Percentiles rank a stretch among this genome's conserved stretches.
These are phyloP conservation scores for Posidonia australis DNA, from an alignment of 106 monocot genomes.

Conservation along the genomic window DNA sequence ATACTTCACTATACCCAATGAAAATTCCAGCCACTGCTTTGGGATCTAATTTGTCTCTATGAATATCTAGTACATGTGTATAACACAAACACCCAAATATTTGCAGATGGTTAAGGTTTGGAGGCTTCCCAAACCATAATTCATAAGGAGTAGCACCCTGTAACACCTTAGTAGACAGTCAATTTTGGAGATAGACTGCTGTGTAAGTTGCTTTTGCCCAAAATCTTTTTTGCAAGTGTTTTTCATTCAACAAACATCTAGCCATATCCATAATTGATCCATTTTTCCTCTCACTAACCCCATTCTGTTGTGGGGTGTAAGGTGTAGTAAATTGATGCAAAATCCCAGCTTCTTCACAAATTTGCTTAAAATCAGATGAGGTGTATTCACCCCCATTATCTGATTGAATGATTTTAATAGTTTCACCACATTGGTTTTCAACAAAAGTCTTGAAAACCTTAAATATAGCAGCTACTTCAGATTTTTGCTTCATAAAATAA, in stretches of 20 bases:
- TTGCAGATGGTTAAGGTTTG: neutral
- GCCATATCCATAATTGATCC: conserved; percentile 7
- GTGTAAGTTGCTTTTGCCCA: neutral
- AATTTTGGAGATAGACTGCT: conserved; percentile 7
- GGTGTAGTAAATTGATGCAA: neutral
- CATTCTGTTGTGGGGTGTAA: conserved; percentile 5
- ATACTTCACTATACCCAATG: too few relatives aligned
- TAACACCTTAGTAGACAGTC: too few relatives aligned
- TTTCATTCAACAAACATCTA: conserved; percentile 6
- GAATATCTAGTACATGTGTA: neutral
- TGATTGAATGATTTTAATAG: neutral
- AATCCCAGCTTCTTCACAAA: neutral
- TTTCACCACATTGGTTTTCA: neutral
- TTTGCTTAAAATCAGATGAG: neutral
- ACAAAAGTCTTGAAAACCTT: conserved; percentile 10
- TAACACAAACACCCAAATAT: conserved; percentile 2
- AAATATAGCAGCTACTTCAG: neutral
- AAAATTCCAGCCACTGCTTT: too few relatives aligned
- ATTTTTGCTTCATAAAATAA: neutral
- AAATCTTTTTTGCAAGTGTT: neutral
- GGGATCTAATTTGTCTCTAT: conserved; percentile 7
- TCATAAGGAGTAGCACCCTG: too few relatives aligned
- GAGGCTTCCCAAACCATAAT: neutral
- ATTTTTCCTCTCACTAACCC: neutral
- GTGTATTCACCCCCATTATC: neutral